phyloP scores from a whole-genome alignment of 2,329 filamentous ascomycete species.

The Onygenales sp. region DNA sequence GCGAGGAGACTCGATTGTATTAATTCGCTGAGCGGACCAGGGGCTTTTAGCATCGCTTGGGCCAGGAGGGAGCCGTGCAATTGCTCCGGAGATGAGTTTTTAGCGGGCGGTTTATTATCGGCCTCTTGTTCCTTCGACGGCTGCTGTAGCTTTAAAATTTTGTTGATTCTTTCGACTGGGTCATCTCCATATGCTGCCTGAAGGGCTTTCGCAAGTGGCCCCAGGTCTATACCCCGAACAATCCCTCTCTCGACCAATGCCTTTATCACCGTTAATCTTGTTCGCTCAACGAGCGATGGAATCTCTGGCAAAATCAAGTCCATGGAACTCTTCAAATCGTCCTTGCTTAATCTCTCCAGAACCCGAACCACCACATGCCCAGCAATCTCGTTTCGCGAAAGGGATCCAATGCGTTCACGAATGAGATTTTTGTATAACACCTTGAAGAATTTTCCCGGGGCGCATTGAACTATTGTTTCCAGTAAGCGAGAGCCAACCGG shows the following conservation, averaged over 20 bases:
- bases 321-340: slow-evolving; percentile 68
- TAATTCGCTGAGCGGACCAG: slow-evolving; percentile 58
- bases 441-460: slow-evolving; percentile 86
- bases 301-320: slow-evolving; percentile 64
- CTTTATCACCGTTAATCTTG: slow-evolving; percentile 69
- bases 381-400: slow-evolving; percentile 83
- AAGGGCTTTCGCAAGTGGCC: slow-evolving; percentile 47
- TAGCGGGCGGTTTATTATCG: slow-evolving; percentile 34
- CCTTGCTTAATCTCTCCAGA: slow-evolving; percentile 73
- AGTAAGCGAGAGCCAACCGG: slow-evolving; percentile 80
- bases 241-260: slow-evolving; percentile 74
- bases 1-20: slow-evolving; percentile 63
- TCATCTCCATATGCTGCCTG: slow-evolving; percentile 49
- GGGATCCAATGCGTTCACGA: slow-evolving; percentile 65
- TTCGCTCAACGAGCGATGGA: slow-evolving; percentile 61
- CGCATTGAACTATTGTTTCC: slow-evolving; percentile 71
- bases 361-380: slow-evolving; percentile 78
- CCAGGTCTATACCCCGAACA: slow-evolving; percentile 52
- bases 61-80: slow-evolving; percentile 76
- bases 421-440: slow-evolving; percentile 72
- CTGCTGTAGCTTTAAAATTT: slow-evolving; percentile 51
- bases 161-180: slow-evolving; percentile 42
- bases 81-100: slow-evolving; percentile 42
- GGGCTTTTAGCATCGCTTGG: slow-evolving; percentile 66
- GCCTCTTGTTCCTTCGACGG: slow-evolving; percentile 38